A percentile compares a stretch with the other conserved stretches of the same genome.
phyloP scores from a whole-genome alignment of 179 eudicot species.

The Pouteria campechiana region DNA sequence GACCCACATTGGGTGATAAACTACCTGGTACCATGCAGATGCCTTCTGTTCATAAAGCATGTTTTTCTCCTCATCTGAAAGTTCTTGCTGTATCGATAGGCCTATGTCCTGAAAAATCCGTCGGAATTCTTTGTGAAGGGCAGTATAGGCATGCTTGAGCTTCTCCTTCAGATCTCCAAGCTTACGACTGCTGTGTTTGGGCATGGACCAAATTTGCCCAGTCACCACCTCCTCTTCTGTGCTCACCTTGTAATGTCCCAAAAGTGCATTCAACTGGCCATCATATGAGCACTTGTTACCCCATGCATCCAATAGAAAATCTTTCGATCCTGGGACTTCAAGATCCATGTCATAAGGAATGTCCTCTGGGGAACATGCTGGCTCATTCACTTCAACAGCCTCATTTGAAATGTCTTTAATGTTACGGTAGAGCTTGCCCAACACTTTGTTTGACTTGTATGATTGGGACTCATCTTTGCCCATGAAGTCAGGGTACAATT shows the following conservation, averaged over 20 bases:
- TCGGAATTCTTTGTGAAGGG: slow-evolving; percentile 61
- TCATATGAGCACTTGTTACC: slow-evolving; percentile 62
- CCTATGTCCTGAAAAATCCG: slow-evolving; percentile 47
- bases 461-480: slow-evolving; percentile 61
- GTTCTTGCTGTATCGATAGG: slow-evolving; percentile 19
- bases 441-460: slow-evolving; percentile 53
- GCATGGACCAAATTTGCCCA: slow-evolving; percentile 91
- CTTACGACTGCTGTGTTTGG: slow-evolving; percentile 47
- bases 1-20: slow-evolving; percentile 60
- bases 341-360: slow-evolving; percentile 53
- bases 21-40: slow-evolving; percentile 91
- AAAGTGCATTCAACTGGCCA: slow-evolving; percentile 50
- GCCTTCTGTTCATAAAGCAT: slow-evolving; percentile 60
- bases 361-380: slow-evolving; percentile 17
- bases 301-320: slow-evolving; percentile 61
- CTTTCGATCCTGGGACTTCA: slow-evolving; percentile 38
- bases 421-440: slow-evolving; percentile 59
- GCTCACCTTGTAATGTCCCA: slow-evolving; percentile 74
- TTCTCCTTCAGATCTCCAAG: slow-evolving; percentile 83
- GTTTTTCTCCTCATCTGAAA: slow-evolving; percentile 49
- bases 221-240: slow-evolving; percentile 88
- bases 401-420: no score
- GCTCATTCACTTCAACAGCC: slow-evolving; percentile 21
- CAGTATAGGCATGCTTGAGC: slow-evolving; percentile 63
- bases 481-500: slow-evolving; percentile 90